Percentiles rank a stretch among this genome's conserved stretches.
phyloP scores from a whole-genome alignment of 2,329 filamentous ascomycete genomes.

The Nigrograna mackinnonii region DNA sequence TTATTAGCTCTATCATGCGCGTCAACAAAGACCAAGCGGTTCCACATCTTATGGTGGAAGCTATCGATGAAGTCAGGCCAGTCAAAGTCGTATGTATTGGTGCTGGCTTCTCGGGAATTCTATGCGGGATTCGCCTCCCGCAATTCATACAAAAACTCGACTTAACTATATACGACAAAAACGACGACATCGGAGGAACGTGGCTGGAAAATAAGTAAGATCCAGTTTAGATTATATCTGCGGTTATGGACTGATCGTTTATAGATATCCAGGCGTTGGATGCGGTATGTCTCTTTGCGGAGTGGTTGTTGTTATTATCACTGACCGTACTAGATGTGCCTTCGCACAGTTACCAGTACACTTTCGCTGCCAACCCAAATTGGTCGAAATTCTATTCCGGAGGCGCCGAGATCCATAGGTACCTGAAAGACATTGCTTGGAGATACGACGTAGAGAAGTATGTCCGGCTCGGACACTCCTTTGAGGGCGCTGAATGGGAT shows the following conservation, averaged over 20 bases:
- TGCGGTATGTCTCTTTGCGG: not conserved
- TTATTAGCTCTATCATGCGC: too few relatives aligned
- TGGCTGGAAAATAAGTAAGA: conserved; percentile 13
- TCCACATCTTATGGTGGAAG: too few relatives aligned
- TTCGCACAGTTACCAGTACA: too few relatives aligned
- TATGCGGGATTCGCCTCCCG: not conserved
- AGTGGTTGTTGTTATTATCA: too few relatives aligned
- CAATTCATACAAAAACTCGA: not conserved
- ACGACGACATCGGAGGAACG: conserved; percentile 12
- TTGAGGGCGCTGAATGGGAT: not conserved
- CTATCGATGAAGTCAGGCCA: too few relatives aligned
- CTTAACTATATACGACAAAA: too few relatives aligned
- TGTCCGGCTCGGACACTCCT: not conserved
- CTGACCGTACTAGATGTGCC: too few relatives aligned
- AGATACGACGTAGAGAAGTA: not conserved
- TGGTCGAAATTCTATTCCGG: not conserved
- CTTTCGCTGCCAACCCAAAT: not conserved
- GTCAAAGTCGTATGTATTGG: not conserved
- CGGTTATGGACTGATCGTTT: too few relatives aligned
- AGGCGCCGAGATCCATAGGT: not conserved
- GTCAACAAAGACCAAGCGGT: too few relatives aligned
- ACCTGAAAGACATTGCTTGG: not conserved
- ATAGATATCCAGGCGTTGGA: not conserved
- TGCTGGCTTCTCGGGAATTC: not conserved
- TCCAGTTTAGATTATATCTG: too few relatives aligned